phyloP scores from a whole-genome alignment of 2,329 filamentous ascomycete genomes.

The Hypoxylon sp. region DNA sequence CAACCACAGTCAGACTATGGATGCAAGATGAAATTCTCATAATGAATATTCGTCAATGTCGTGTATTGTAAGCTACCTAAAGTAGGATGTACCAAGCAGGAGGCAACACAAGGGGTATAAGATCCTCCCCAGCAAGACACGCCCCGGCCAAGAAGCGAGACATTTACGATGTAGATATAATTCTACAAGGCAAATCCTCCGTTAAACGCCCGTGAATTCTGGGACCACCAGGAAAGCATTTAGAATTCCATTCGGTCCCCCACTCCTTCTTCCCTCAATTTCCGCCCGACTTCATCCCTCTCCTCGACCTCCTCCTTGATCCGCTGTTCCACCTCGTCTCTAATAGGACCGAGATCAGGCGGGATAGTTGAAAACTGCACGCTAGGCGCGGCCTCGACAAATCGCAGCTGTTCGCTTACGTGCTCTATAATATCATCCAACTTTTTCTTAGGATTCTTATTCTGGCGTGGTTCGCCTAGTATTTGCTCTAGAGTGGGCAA shows the following conservation, averaged over 20 bases:
- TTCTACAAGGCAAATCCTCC: background rate
- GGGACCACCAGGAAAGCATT: background rate
- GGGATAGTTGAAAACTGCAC: slow-evolving; percentile 87
- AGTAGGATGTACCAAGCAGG: background rate
- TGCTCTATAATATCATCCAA: slow-evolving; percentile 81
- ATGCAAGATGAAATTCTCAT: background rate
- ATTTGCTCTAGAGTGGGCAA: slow-evolving; percentile 87
- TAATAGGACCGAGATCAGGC: slow-evolving; percentile 76
- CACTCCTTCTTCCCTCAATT: slow-evolving; percentile 67
- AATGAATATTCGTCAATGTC: background rate
- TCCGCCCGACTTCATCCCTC: slow-evolving; percentile 65
- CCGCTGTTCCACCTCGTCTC: slow-evolving; percentile 76
- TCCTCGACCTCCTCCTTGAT: slow-evolving; percentile 74
- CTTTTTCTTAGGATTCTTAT: slow-evolving; percentile 83
- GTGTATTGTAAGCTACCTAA: slow-evolving; percentile 4
- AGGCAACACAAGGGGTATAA: background rate
- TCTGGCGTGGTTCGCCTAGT: slow-evolving; percentile 75
- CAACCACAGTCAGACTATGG: background rate
- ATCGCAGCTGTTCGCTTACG: slow-evolving; percentile 86
- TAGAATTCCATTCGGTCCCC: slow-evolving; percentile 67
- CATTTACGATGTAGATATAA: background rate
- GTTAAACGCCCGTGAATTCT: background rate
- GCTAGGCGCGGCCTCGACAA: slow-evolving; percentile 86
- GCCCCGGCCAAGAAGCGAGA: background rate
- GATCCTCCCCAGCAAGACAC: background rate